Evolutionary conservation across 352 stramenopile species (phyloP).

Genomic region (Phytophthora pisi): DNA sequence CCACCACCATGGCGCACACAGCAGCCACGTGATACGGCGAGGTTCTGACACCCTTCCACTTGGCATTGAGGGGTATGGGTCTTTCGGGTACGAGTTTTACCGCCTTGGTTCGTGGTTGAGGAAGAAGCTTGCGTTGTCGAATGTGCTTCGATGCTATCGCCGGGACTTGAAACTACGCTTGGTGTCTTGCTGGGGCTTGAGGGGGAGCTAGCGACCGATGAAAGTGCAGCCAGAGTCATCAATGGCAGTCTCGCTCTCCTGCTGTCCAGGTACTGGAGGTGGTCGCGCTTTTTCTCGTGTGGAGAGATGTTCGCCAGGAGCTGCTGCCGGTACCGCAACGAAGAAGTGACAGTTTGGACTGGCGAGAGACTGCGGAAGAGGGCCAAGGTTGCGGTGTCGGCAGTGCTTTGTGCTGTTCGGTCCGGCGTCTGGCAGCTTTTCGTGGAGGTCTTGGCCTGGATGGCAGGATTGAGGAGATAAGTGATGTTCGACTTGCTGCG

Average conservation of each 20-base stretch:
- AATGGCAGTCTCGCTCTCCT: slow-evolving; percentile 23
- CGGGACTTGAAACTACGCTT: slow-evolving; percentile 18
- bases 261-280: slow-evolving; percentile 10
- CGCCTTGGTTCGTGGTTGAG: slow-evolving; percentile 6
- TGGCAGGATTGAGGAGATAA: slow-evolving; percentile 47
- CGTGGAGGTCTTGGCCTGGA: slow-evolving; percentile 13
- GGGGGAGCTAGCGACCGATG: slow-evolving; percentile 7
- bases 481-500: slow-evolving; percentile 50
- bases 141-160: slow-evolving; percentile 2
- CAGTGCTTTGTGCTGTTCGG: slow-evolving; percentile 6
- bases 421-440: slow-evolving; percentile 18
- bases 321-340: slow-evolving; percentile 31
- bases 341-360: slow-evolving; percentile 32
- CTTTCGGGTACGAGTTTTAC: slow-evolving; percentile 36
- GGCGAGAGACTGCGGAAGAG: slow-evolving; percentile 40
- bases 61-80: slow-evolving; percentile 55
- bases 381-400: slow-evolving; percentile 25
- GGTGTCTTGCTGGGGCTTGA: slow-evolving; percentile 7
- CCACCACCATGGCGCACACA: slow-evolving; percentile 61
- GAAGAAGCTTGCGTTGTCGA: slow-evolving; percentile 14
- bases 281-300: slow-evolving; percentile 30
- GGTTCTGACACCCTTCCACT: slow-evolving; percentile 64
- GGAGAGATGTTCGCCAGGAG: slow-evolving; percentile 42
- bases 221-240: slow-evolving; percentile 30
- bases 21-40: slow-evolving; percentile 51